phyloP scores from a whole-genome alignment of 805 yeast species.

The Kluyveromyces dobzhanskii region DNA sequence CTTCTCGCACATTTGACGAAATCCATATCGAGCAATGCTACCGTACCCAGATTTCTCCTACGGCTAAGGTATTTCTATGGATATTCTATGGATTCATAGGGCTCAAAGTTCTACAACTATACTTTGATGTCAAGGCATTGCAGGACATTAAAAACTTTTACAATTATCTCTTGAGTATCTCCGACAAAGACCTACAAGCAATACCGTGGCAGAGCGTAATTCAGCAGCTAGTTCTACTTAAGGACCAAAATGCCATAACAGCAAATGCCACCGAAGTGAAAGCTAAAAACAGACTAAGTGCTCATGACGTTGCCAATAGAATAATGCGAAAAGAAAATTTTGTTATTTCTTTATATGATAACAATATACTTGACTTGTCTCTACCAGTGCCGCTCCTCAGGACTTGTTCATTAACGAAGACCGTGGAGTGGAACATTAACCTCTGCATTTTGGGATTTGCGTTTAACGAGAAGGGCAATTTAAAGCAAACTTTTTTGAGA shows the following conservation, averaged over 20 bases:
- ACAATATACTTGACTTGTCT: slow-evolving; percentile 59
- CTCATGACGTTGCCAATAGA: slow-evolving; percentile 91
- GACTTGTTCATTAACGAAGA: slow-evolving; percentile 55
- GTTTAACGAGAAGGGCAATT: slow-evolving; percentile 76
- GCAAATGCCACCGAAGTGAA: slow-evolving; percentile 47
- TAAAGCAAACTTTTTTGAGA: slow-evolving; percentile 61
- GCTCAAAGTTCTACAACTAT: slow-evolving; percentile 45
- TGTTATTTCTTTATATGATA: slow-evolving; percentile 81
- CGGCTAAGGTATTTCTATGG: slow-evolving; percentile 55
- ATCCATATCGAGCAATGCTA: slow-evolving; percentile 33
- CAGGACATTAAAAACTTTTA: slow-evolving; percentile 73
- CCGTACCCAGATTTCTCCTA: slow-evolving; percentile 35
- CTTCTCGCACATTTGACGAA: slow-evolving; percentile 27
- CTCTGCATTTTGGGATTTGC: slow-evolving; percentile 80
- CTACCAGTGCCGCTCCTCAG: slow-evolving; percentile 43
- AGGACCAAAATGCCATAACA: slow-evolving; percentile 66
- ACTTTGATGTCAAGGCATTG: slow-evolving; percentile 57
- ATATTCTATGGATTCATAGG: slow-evolving; percentile 46
- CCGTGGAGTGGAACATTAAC: slow-evolving; percentile 90
- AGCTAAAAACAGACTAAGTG: slow-evolving; percentile 70
- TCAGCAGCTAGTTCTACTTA: slow-evolving; percentile 59
- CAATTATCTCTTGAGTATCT: slow-evolving; percentile 56
- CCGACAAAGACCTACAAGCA: slow-evolving; percentile 81
- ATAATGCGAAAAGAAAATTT: slow-evolving; percentile 95
- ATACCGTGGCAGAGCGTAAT: slow-evolving; percentile 89